A percentile compares a stretch with the other conserved stretches of the same genome.
Evolutionary conservation across 23 red algal species (phyloP).

Genomic region (Gracilaria vermiculophylla): DNA sequence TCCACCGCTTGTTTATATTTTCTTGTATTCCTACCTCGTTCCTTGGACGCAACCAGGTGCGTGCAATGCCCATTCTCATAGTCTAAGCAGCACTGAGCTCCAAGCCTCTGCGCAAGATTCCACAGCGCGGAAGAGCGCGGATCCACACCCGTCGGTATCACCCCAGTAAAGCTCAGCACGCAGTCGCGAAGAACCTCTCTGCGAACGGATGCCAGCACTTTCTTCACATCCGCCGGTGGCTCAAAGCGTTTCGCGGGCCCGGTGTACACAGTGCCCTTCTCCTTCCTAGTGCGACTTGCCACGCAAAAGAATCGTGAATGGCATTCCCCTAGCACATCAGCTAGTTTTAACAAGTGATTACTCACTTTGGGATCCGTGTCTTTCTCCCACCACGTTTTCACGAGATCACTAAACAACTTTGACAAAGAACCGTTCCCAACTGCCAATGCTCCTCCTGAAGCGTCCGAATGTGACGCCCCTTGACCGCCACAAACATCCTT

Average conservation of each 20-base stretch:
- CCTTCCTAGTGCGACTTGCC: not conserved
- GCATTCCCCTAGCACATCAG: constrained; percentile 60
- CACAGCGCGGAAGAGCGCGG: constrained; percentile 46
- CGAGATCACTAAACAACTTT: not conserved
- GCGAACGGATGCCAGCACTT: constrained; percentile 61
- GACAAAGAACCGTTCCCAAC: not conserved
- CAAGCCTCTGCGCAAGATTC: constrained; percentile 73
- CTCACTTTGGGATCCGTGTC: not conserved
- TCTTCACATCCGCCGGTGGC: constrained; percentile 83
- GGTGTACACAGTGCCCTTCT: not conserved
- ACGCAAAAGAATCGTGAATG: constrained; percentile 59
- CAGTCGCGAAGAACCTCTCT: constrained; percentile 71
- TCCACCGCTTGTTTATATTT: constrained; percentile 75
- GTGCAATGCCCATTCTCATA: constrained; percentile 61
- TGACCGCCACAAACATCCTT: not conserved
- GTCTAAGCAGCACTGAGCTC: constrained; percentile 65
- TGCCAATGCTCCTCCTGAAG: not conserved
- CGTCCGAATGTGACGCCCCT: not conserved
- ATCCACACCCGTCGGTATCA: constrained; percentile 43
- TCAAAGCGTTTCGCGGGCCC: constrained; percentile 9
- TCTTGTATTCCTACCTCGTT: constrained; percentile 61
- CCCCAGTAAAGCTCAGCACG: constrained; percentile 81
- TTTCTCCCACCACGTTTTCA: constrained; percentile 36
- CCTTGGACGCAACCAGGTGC: constrained; percentile 74
- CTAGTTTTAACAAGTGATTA: constrained; percentile 47